Percentiles rank a stretch among this genome's conserved stretches.
phyloP scores from a whole-genome alignment of 805 yeast species.

The Wickerhamomyces canadensis region DNA sequence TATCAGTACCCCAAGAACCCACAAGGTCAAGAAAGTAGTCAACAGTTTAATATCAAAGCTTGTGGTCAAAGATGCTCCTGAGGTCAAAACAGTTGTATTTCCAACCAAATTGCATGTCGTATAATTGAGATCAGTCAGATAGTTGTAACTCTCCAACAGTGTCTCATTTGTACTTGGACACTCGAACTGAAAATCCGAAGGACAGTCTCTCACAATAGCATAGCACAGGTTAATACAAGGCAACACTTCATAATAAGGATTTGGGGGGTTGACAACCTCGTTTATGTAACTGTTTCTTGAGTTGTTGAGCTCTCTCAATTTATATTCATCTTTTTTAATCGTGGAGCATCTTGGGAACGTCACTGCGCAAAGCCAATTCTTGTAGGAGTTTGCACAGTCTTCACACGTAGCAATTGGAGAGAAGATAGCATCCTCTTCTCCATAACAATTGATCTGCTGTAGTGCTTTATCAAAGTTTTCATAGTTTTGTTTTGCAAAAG shows the following conservation, averaged over 20 bases:
- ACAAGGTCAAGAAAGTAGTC: no score
- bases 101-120: conserved; percentile 40
- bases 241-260: conserved; percentile 66
- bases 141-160: conserved; percentile 27
- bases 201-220: conserved; percentile 77
- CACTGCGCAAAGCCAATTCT: conserved; percentile 85
- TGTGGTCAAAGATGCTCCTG: no score
- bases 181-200: conserved; percentile 62
- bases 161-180: conserved; percentile 50
- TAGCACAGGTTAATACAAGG: conserved; percentile 86
- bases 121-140: conserved; percentile 16
- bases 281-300: conserved; percentile 62
- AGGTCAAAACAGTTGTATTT: conserved; percentile 5
- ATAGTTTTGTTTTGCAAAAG: conserved; percentile 49
- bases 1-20: no score
- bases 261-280: conserved; percentile 45
- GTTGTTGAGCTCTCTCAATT: conserved; percentile 37
- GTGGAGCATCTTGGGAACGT: conserved; percentile 83
- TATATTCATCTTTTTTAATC: conserved; percentile 36
- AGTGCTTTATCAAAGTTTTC: conserved; percentile 69
- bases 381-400: conserved; percentile 67
- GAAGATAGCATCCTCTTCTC: conserved; percentile 56
- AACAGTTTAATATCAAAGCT: no score
- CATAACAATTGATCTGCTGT: conserved; percentile 71
- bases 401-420: conserved; percentile 72